Evolutionary conservation across 169 alveolate species (phyloP).

Genomic region (Eimeria nieschulzi): DNA sequence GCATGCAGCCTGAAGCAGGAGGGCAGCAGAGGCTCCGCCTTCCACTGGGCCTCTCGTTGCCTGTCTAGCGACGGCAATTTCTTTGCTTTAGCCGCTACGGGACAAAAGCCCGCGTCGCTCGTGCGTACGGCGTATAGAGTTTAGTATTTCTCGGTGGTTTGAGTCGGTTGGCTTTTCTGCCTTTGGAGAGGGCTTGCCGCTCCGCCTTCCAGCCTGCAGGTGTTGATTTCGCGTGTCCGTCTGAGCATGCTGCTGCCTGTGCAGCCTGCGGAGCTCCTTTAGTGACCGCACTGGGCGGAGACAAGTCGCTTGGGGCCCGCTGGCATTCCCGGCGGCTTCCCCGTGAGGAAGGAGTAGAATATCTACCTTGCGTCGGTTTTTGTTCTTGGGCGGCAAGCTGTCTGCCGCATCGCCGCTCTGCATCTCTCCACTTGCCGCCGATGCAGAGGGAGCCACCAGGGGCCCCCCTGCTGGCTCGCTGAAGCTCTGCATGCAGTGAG

Average conservation of each 20-base stretch:
- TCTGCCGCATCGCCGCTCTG: not conserved
- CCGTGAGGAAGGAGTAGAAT: not conserved
- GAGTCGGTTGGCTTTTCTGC: not conserved
- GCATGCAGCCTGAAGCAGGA: too few relatives aligned
- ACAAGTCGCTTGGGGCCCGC: not conserved
- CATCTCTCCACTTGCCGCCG: not conserved
- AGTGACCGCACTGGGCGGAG: constrained; percentile 4
- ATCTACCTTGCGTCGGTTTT: not conserved
- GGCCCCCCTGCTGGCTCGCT: not conserved
- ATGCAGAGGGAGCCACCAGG: not conserved
- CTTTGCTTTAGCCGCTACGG: too few relatives aligned
- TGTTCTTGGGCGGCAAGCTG: not conserved
- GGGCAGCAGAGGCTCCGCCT: too few relatives aligned
- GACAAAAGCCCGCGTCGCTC: not conserved
- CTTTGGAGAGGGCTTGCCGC: not conserved
- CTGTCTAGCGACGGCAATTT: too few relatives aligned
- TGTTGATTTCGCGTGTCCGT: too few relatives aligned
- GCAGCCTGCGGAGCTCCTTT: constrained; percentile 5
- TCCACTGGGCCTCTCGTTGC: too few relatives aligned
- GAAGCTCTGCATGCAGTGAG: too few relatives aligned
- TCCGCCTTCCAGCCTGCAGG: too few relatives aligned
- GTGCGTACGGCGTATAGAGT: not conserved
- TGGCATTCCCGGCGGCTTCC: not conserved
- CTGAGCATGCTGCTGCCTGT: not conserved
- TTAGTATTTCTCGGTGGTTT: not conserved